Evolutionary conservation across 805 yeast species (phyloP).

Genomic region (Starmerella bombicola): DNA sequence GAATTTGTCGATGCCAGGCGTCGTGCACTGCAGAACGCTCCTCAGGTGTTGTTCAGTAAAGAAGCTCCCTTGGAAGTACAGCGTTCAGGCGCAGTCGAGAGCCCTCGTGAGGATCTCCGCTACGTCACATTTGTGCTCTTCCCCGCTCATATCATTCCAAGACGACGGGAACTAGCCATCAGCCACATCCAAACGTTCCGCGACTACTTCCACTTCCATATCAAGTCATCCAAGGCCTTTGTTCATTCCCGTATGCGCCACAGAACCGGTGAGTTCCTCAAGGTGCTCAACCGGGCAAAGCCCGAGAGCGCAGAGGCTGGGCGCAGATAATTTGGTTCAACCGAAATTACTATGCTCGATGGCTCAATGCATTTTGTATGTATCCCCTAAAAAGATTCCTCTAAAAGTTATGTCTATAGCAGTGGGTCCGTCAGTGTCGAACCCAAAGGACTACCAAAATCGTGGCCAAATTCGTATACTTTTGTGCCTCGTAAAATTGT

Average conservation of each 20-base stretch:
- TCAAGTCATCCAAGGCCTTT: slow-evolving; percentile 95
- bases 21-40: slow-evolving; percentile 92
- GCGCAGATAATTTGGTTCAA: not conserved
- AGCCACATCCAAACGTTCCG: slow-evolving; percentile 86
- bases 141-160: slow-evolving; percentile 48
- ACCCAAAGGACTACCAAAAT: slow-evolving; percentile 14
- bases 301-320: slow-evolving; percentile 53
- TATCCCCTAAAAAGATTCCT: no score
- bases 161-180: slow-evolving; percentile 72
- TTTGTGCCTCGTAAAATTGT: slow-evolving; percentile 67
- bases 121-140: slow-evolving; percentile 46
- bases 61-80: slow-evolving; percentile 89
- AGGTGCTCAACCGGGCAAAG: slow-evolving; percentile 91
- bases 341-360: not conserved
- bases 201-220: slow-evolving; percentile 96
- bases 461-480: slow-evolving; percentile 32
- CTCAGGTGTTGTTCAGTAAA: slow-evolving; percentile 83
- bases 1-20: slow-evolving; percentile 94
- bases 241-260: slow-evolving; percentile 97
- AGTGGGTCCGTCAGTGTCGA: no score
- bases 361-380: not conserved
- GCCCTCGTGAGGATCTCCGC: slow-evolving; percentile 14
- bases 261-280: slow-evolving; percentile 85
- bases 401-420: no score
- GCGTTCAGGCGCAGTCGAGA: slow-evolving; percentile 35